A percentile compares a stretch with the other conserved stretches of the same genome.
Evolutionary conservation across 2,329 filamentous ascomycete species (phyloP).

Genomic region (Ophiostoma pallidulum): DNA sequence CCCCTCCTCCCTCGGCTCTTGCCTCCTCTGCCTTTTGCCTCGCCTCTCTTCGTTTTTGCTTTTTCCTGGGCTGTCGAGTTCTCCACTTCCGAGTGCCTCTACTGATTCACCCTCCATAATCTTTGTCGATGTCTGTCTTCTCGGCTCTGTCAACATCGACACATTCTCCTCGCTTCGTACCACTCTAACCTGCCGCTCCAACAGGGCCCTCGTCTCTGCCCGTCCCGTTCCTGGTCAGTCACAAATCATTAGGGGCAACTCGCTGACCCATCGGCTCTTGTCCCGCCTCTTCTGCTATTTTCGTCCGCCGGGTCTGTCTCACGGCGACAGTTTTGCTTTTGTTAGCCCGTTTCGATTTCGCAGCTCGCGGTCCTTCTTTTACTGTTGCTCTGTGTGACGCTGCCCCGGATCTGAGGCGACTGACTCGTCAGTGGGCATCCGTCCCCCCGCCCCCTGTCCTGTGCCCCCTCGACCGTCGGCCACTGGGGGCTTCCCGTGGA

Average conservation of each 20-base stretch:
- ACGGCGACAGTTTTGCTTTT: no score
- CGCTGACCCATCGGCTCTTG: neutral
- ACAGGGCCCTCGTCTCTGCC: no score
- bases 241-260: slow-evolving; percentile 2
- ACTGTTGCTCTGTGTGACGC: no score
- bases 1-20: neutral
- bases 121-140: neutral
- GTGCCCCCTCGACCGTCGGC: no score
- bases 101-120: slow-evolving; percentile 6
- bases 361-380: no score
- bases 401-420: no score
- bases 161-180: neutral
- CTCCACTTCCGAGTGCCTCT: slow-evolving; percentile 4
- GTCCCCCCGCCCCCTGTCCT: neutral
- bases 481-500: neutral
- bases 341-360: no score
- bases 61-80: neutral
- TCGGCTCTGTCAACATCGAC: neutral
- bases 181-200: no score
- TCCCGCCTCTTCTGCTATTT: neutral
- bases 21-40: no score
- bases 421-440: neutral
- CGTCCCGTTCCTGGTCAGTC: neutral
- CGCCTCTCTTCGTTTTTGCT: no score
- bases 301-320: neutral